These are phyloP conservation scores for Diaporthe aspalathi DNA, from an alignment of 2,329 filamentous ascomycete genomes.

Conservation along the genomic window DNA sequence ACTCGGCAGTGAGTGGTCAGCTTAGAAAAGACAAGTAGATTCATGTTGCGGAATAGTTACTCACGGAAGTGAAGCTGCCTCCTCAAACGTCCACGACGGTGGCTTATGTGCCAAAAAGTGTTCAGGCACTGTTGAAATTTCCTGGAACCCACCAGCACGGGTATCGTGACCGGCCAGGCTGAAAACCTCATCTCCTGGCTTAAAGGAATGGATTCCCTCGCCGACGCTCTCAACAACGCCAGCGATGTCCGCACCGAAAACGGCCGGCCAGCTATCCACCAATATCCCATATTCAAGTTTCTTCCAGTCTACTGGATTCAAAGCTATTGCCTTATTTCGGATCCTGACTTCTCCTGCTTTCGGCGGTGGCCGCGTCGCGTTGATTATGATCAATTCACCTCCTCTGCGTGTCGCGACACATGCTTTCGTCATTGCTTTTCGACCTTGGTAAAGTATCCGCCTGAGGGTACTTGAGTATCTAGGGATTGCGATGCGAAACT, in stretches of 20 bases:
- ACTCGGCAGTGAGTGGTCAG: neutral
- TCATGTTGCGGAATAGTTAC: neutral
- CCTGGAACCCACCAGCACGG: conserved; percentile 45
- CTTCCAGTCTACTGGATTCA: conserved; percentile 52
- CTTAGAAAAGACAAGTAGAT: too few species aligned
- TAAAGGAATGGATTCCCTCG: conserved; percentile 44
- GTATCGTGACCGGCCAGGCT: conserved; percentile 33
- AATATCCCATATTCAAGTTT: conserved; percentile 46
- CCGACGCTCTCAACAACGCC: conserved; percentile 51
- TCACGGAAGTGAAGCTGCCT: conserved; percentile 49
- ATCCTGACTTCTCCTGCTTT: conserved; percentile 47
- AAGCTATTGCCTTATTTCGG: conserved; percentile 47
- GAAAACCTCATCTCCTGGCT: conserved; percentile 48
- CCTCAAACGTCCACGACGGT: conserved; percentile 44
- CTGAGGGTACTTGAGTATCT: too few species aligned
- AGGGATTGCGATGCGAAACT: too few species aligned
- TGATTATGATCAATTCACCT: conserved; percentile 34
- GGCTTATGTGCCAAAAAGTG: conserved; percentile 46
- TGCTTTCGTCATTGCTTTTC: neutral
- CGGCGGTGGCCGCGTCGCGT: conserved; percentile 41
- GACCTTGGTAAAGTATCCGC: too few species aligned
- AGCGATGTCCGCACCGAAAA: conserved; percentile 50
- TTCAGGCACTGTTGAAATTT: conserved; percentile 42
- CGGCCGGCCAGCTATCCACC: conserved; percentile 47
- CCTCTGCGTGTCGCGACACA: conserved; percentile 19